Evolutionary conservation across 2,329 filamentous ascomycete species (phyloP).

Genomic region (Colletotrichum australisinense): DNA sequence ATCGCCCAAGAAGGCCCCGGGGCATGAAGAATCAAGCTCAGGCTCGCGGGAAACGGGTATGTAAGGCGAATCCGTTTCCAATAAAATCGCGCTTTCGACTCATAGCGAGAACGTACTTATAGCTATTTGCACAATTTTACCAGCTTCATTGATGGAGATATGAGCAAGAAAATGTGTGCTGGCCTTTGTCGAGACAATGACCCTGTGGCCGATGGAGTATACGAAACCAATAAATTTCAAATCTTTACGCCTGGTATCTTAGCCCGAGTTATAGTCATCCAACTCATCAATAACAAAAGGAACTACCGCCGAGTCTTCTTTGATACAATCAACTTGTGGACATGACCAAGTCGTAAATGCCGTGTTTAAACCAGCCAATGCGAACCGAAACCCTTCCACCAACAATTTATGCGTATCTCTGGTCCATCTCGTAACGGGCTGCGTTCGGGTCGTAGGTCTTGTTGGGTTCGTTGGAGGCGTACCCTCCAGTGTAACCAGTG

Average conservation of each 20-base stretch:
- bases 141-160: not conserved
- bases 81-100: no score
- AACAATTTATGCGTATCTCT: not conserved
- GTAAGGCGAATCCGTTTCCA: no score
- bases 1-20: no score
- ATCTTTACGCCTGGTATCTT: not conserved
- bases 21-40: no score
- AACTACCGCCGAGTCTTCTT: not conserved
- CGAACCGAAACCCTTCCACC: no score
- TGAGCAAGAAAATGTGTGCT: not conserved
- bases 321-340: not conserved
- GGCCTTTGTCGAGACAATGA: not conserved
- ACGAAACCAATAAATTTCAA: not conserved
- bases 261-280: not conserved
- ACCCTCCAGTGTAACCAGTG: not conserved
- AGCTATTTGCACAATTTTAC: no score
- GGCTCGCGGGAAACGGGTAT: no score
- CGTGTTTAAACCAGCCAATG: not conserved
- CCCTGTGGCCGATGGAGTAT: not conserved
- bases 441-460: slow-evolving; percentile 1
- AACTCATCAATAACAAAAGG: not conserved
- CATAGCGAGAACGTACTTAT: no score
- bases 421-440: not conserved
- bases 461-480: not conserved
- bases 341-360: not conserved